phyloP scores from a whole-genome alignment of 768 basidiomycete species.

The Tremella fuciformis region DNA sequence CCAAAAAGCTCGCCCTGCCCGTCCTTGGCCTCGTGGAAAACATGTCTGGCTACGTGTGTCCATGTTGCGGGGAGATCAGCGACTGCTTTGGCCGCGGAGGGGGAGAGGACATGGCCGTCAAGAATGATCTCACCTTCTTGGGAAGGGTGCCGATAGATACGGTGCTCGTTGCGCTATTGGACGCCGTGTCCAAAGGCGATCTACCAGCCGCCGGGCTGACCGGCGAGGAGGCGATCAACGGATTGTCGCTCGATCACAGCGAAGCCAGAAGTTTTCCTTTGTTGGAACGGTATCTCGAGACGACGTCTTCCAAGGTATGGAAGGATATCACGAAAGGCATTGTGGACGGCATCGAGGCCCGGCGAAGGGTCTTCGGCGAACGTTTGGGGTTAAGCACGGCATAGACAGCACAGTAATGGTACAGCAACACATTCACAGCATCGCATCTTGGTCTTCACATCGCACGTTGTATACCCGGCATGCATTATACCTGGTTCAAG shows the following conservation, averaged over 20 bases:
- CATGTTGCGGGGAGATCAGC: slow-evolving; percentile 92
- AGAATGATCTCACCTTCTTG: slow-evolving; percentile 70
- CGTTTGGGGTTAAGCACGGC: not conserved
- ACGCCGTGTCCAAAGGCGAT: slow-evolving; percentile 57
- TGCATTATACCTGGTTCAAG: too few relatives aligned
- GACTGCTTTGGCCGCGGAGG: slow-evolving; percentile 94
- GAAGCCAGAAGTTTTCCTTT: slow-evolving; percentile 56
- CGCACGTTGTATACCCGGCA: too few relatives aligned
- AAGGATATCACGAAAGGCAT: slow-evolving; percentile 56
- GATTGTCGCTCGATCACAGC: slow-evolving; percentile 13
- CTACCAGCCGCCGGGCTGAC: slow-evolving; percentile 19
- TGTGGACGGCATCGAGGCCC: slow-evolving; percentile 17
- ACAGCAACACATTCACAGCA: not conserved
- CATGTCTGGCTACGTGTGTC: slow-evolving; percentile 97
- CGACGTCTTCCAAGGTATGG: slow-evolving; percentile 70
- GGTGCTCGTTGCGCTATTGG: slow-evolving; percentile 79
- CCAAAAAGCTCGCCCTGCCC: slow-evolving; percentile 77
- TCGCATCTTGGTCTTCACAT: too few relatives aligned
- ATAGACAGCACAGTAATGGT: not conserved
- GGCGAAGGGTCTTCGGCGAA: slow-evolving; percentile 5
- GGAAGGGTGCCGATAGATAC: slow-evolving; percentile 91
- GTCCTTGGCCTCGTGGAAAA: slow-evolving; percentile 93
- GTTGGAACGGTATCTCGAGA: slow-evolving; percentile 63
- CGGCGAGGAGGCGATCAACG: slow-evolving; percentile 3
- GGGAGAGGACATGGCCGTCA: slow-evolving; percentile 78